Base-by-base conservation (phyloP, 139 green algal genomes). In the Gonium pectorale region DNA sequence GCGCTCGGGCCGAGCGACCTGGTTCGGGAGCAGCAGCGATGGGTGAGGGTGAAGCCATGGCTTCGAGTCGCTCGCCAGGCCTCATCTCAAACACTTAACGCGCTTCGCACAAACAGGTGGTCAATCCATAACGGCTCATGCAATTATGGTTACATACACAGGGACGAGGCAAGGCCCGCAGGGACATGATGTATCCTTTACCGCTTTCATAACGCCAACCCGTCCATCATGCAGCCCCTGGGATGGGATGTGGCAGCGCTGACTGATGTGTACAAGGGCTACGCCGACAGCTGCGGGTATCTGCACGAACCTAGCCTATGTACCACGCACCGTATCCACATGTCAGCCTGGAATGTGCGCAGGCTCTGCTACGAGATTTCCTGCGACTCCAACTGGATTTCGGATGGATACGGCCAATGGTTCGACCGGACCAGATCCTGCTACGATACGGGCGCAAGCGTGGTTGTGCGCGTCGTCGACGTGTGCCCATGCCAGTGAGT, bases 401-500 rank as follows among this genome's bases (percentile, higher is more conserved):
- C 54, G 0, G 81, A 86, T 31, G 6, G 1, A 19, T 67, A 68
- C 17, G 82, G 71, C 13, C 11, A 17, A 22, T 70, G 24, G 17
- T 72, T 80, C 19, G 80, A 86, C 80, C 52, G 80, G 17, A 77
- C 71, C 8, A 0, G 15, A 29, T 31, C 71, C 31, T 88, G 83
- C 83, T 83, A 64, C 52, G 73, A 88, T 60, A 35, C 72, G 0
- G 35, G 29, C 11, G 73, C 83, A 13, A 73, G 46, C 8, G 24
- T 83, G 4, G 83, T 88, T 19, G 73, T 88, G 8, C 73, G 73
- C 54, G 71, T 88, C 26, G 43, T 67, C 0, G 83, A 88, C 52
- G 79, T 71, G 0, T 88, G 83, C 67, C 83, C 64, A 3, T 88
- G 83, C 67, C 40, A 59, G 37, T 74, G 24, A 40, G 67, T 59